These are phyloP conservation scores for Fomitopsis serialis DNA, from an alignment of 768 basidiomycete genomes.

Conservation along the genomic window DNA sequence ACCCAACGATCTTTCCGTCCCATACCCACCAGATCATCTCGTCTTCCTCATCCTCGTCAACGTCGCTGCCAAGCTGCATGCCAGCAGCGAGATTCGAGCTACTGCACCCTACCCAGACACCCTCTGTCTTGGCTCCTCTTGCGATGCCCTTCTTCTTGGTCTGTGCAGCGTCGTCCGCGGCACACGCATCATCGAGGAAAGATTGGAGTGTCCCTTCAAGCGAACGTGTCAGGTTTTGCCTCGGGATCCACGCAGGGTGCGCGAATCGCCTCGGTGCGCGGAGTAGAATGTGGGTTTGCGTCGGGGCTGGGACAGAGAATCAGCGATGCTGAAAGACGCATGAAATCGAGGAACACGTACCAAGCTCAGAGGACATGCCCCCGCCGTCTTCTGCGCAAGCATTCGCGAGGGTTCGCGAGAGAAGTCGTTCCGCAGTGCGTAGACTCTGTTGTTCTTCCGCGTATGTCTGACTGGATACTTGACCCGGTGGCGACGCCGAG, in stretches of 20 bases:
- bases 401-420: slow-evolving; percentile 40
- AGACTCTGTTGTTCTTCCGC: slow-evolving; percentile 27
- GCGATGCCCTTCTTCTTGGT: slow-evolving; percentile 23
- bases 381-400: slow-evolving; percentile 40
- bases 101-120: slow-evolving; percentile 34
- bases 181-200: slow-evolving; percentile 29
- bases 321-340: no score
- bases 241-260: slow-evolving; percentile 43
- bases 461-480: slow-evolving; percentile 9
- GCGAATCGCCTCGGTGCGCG: slow-evolving; percentile 42
- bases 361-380: slow-evolving; percentile 36
- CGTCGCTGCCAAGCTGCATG: background rate
- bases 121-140: slow-evolving; percentile 31
- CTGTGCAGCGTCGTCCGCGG: slow-evolving; percentile 17
- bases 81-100: background rate
- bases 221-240: slow-evolving; percentile 34
- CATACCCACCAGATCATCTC: slow-evolving; percentile 51
- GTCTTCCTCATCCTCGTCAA: slow-evolving; percentile 31
- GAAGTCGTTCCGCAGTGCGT: slow-evolving; percentile 24
- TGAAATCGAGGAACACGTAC: slow-evolving; percentile 20
- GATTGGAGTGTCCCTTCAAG: slow-evolving; percentile 31
- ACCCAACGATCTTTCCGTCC: slow-evolving; percentile 43
- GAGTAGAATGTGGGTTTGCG: slow-evolving; percentile 41
- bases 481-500: background rate
- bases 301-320: slow-evolving; percentile 31